Evolutionary conservation across 164 flowering plant species (phyloP).

Genomic region (Vitis rotundifolia): DNA sequence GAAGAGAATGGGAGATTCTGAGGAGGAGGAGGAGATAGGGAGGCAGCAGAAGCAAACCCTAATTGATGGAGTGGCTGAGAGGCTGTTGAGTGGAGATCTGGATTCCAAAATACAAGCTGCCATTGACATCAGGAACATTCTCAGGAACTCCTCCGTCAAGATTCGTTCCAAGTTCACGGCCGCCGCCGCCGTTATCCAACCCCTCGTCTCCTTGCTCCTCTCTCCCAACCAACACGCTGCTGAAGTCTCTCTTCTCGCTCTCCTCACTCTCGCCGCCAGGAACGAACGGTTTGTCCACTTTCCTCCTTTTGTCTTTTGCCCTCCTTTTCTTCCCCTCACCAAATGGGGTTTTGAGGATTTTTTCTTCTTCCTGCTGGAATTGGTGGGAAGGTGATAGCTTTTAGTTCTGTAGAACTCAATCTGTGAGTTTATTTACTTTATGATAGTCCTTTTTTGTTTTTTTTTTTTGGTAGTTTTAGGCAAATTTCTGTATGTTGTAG

Average conservation of each 20-base stretch:
- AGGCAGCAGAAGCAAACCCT: conserved; percentile 24
- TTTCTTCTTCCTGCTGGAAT: no score
- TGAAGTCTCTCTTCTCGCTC: conserved; percentile 67
- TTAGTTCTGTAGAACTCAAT: no score
- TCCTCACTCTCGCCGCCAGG: conserved; percentile 74
- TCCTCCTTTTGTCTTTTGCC: neutral
- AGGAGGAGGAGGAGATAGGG: conserved; percentile 21
- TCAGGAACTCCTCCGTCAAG: conserved; percentile 44
- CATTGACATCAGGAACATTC: conserved; percentile 55
- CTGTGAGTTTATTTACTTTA: no score
- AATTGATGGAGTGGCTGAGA: conserved; percentile 23
- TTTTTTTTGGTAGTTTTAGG: no score
- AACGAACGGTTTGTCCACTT: conserved; percentile 52
- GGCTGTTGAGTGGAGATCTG: conserved; percentile 45
- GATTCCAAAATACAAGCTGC: conserved; percentile 62
- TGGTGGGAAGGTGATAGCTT: no score
- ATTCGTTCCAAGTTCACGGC: conserved; percentile 54
- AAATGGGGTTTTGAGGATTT: no score
- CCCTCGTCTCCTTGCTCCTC: conserved; percentile 61
- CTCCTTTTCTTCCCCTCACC: neutral
- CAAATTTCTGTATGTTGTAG: no score
- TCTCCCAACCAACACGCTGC: conserved; percentile 42
- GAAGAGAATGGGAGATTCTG: neutral
- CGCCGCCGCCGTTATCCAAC: conserved; percentile 62
- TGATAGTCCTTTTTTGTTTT: no score